phyloP scores from a whole-genome alignment of 2,329 filamentous ascomycete species.

The Exophiala sp. region DNA sequence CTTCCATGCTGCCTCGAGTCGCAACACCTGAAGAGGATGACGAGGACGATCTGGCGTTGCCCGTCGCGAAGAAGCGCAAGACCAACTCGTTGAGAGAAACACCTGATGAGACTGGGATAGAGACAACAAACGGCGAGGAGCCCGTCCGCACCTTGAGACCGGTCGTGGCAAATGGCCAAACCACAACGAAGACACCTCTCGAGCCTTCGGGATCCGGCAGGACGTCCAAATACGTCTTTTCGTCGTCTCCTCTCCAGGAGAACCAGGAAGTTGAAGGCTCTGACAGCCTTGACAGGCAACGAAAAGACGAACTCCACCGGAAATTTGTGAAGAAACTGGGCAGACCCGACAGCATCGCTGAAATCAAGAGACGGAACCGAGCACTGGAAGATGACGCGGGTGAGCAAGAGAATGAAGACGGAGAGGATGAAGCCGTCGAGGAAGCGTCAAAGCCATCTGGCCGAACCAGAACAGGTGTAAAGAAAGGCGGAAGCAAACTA shows the following conservation, averaged over 20 bases:
- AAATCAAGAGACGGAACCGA: constrained; percentile 57
- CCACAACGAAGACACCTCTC: not conserved
- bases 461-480: constrained; percentile 49
- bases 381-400: constrained; percentile 50
- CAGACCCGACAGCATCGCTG: constrained; percentile 70
- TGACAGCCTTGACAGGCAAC: constrained; percentile 47
- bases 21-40: constrained; percentile 32
- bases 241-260: constrained; percentile 43
- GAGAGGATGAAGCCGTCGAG: constrained; percentile 51
- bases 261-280: constrained; percentile 35
- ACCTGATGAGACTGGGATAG: constrained; percentile 24
- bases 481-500: constrained; percentile 74
- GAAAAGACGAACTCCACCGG: constrained; percentile 67
- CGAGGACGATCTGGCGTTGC: constrained; percentile 37
- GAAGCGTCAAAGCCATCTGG: constrained; percentile 41
- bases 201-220: constrained; percentile 36
- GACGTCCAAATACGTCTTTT: constrained; percentile 56
- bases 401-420: constrained; percentile 52
- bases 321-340: constrained; percentile 89
- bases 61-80: constrained; percentile 38
- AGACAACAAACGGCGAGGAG: constrained; percentile 3
- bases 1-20: not conserved
- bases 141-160: constrained; percentile 5
- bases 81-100: constrained; percentile 29
- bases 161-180: constrained; percentile 20